Conservation (phyloP, 345 rosid genomes). For the Leavenworthia alabamica region DNA sequence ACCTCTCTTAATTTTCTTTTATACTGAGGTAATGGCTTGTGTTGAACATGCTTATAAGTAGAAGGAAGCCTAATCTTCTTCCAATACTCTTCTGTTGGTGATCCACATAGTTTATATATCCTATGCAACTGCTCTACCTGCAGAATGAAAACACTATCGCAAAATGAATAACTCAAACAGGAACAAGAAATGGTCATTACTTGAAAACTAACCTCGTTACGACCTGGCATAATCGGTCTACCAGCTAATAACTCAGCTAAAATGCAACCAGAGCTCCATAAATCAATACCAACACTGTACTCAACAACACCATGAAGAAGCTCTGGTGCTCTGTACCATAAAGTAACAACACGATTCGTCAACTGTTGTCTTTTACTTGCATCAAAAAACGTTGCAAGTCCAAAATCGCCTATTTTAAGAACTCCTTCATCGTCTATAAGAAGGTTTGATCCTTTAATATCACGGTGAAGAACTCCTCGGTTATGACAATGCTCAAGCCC, state of each 20-base stretch:
- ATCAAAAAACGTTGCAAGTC: constrained; percentile 77
- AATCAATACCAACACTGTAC: constrained; percentile 76
- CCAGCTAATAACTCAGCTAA: constrained; percentile 88
- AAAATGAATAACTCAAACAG: background rate
- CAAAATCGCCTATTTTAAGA: constrained; percentile 91
- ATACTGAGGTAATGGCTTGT: constrained; percentile 68
- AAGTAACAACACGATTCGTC: constrained; percentile 96
- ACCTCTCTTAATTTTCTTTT: constrained; percentile 63
- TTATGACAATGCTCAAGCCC: constrained; percentile 95
- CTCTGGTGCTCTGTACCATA: constrained; percentile 98
- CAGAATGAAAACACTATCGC: background rate
- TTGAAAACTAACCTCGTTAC: constrained; percentile 63
- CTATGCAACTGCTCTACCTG: constrained; percentile 89
- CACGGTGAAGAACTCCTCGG: constrained; percentile 93
- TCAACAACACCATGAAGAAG: constrained; percentile 90
- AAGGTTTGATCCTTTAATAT: constrained; percentile 95
- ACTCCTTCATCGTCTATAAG: constrained; percentile 79
- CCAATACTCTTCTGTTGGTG: constrained; percentile 95
- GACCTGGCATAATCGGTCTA: constrained; percentile 95
- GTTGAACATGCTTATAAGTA: constrained; percentile 45
- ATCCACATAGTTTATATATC: constrained; percentile 88
- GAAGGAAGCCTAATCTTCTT: constrained; percentile 72
- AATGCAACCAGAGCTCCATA: constrained; percentile 99
- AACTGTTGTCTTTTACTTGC: constrained; percentile 69
- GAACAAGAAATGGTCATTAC: background rate